Base-by-base conservation (phyloP, 2,329 filamentous ascomycete species). In the Fusarium odoratissimum region DNA sequence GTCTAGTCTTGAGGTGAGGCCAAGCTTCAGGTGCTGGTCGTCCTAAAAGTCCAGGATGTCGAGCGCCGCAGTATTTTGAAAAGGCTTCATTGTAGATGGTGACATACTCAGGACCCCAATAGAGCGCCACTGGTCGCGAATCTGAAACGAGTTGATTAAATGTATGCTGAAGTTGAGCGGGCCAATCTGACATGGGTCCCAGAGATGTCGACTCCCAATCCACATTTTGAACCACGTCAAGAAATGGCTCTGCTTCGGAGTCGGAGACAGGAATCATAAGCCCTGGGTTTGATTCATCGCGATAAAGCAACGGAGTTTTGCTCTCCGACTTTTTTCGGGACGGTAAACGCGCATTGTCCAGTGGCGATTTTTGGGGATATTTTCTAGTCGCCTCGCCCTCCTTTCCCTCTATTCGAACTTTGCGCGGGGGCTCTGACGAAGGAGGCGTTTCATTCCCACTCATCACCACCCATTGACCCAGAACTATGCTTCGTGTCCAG, bases 1-100 rank as follows among this genome's bases (percentile, higher is more conserved):
- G 83, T 10, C 80, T 79, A 30, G 81, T 77, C 66, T 82, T 83
- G 23, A 87, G 79, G 69, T 92, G 90, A 8, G 84, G 82, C 91
- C 91, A 93, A 8, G 88, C 87, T 42, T 90, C 85, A 31, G 84
- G 83, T 67, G 92, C 81, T 31, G 85, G 85, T 75, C 88, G 87
- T 4, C 91, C 91, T 80, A 93, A 87, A 16, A 92, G 80, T 5
- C 76, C 75, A 2, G 91, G 91, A 76, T 93, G 91, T 64, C 90
- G 91, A 61, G 90, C 85, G 17, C 90, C 91, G 55, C 90, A 90
- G 23, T 92, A 84, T 63, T 87, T 82, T 64, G 89, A 85, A 74
- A 91, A 92, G 2, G 90, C 88, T 77, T 92, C 90, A 71, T 92
- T 92, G 80, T 92, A 92, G 7, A 92, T 88, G 12, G 89, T 89